Evolutionary conservation across 257 asterid genomes (phyloP).

Genomic region (Primulina eburnea): DNA sequence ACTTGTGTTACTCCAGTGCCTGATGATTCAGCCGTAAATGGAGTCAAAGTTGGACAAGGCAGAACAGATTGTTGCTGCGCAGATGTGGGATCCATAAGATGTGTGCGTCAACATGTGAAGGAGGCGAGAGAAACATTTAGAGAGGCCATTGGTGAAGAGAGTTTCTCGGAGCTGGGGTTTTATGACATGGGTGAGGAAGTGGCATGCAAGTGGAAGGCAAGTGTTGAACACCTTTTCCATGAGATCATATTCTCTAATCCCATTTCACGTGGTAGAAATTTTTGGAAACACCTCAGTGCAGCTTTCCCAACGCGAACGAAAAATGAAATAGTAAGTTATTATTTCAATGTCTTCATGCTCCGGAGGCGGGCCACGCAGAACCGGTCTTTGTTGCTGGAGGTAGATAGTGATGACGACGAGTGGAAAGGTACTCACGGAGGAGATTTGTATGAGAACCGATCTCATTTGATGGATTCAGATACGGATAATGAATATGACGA

Average conservation of each 20-base stretch:
- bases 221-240: constrained; percentile 53
- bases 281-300: constrained; percentile 53
- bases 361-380: constrained; percentile 63
- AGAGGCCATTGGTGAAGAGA: constrained; percentile 44
- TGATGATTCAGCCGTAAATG: constrained; percentile 23
- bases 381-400: constrained; percentile 41
- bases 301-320: constrained; percentile 52
- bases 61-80: constrained; percentile 44
- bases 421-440: constrained; percentile 31
- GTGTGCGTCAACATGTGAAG: constrained; percentile 53
- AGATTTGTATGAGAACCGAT: constrained; percentile 32
- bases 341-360: constrained; percentile 72
- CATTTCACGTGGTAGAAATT: constrained; percentile 42
- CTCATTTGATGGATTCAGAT: constrained; percentile 34
- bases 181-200: constrained; percentile 66
- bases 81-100: constrained; percentile 66
- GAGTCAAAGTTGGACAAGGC: constrained; percentile 37
- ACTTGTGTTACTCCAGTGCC: constrained; percentile 36
- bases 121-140: constrained; percentile 58
- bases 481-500: constrained; percentile 40
- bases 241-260: constrained; percentile 53
- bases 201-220: constrained; percentile 53
- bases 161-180: constrained; percentile 52
- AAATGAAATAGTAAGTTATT: constrained; percentile 65
- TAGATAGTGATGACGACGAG: constrained; percentile 79